A percentile compares a stretch with the other conserved stretches of the same genome.
These are phyloP conservation scores for Penicillium riverlandense DNA, from an alignment of 495 filamentous ascomycete species.

Conservation along the genomic window DNA sequence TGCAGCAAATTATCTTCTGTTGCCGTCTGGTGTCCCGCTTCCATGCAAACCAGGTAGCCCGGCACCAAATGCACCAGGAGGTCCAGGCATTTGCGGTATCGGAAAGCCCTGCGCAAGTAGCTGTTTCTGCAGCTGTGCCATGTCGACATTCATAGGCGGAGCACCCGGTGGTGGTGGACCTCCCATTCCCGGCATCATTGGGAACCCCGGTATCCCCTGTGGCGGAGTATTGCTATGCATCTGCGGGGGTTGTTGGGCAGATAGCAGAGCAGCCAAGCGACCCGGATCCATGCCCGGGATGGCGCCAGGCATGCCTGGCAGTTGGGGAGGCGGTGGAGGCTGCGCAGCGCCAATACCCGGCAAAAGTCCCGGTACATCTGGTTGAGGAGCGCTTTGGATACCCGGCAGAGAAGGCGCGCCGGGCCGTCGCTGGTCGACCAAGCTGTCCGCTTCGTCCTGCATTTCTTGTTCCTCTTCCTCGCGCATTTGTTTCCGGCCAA, in stretches of 20 bases:
- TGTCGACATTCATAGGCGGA: conserved; percentile 54
- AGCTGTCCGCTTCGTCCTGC: conserved; percentile 84
- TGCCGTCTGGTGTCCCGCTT: conserved; percentile 22
- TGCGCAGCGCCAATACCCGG: conserved; percentile 43
- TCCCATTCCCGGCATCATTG: too few relatives aligned
- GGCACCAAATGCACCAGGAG: conserved; percentile 22
- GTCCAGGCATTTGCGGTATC: conserved; percentile 32
- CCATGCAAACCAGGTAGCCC: conserved; percentile 41
- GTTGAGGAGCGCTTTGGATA: conserved; percentile 37
- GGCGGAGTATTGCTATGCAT: conserved; percentile 28
- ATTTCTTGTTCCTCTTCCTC: conserved; percentile 90
- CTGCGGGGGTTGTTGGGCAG: conserved; percentile 32
- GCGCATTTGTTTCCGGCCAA: conserved; percentile 68
- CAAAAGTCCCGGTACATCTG: conserved; percentile 31
- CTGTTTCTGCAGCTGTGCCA: conserved; percentile 57
- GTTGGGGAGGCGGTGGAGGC: conserved; percentile 30
- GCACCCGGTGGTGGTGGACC: conserved; percentile 1
- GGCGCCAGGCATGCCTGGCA: conserved; percentile 32
- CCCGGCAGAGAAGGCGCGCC: conserved; percentile 44
- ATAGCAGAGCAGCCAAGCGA: conserved; percentile 40
- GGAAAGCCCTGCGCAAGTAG: conserved; percentile 32
- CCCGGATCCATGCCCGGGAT: conserved; percentile 50
- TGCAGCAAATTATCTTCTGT: conserved; percentile 28
- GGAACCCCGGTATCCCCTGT: conserved; percentile 33
- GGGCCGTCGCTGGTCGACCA: conserved; percentile 85